These are phyloP conservation scores for Bipolaris gigantea DNA, from an alignment of 2,329 filamentous ascomycete species.

Conservation along the genomic window DNA sequence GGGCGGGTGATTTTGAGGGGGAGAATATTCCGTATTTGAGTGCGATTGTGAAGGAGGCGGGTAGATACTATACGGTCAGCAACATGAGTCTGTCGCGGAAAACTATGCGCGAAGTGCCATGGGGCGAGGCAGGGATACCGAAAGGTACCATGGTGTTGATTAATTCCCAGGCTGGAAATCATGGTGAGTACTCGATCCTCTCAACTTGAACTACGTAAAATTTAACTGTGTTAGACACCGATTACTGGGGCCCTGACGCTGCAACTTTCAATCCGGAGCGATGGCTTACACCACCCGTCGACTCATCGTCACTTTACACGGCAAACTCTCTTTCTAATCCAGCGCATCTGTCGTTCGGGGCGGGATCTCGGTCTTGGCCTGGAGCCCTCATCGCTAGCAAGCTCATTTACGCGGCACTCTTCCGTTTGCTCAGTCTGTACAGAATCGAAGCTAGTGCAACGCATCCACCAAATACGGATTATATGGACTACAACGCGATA, in stretches of 20 bases:
- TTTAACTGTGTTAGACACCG: constrained; percentile 51
- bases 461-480: constrained; percentile 62
- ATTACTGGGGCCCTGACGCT: constrained; percentile 54
- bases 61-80: constrained; percentile 57
- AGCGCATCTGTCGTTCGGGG: constrained; percentile 55
- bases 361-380: constrained; percentile 56
- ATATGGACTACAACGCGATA: constrained; percentile 64
- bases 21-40: constrained; percentile 55
- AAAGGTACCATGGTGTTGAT: constrained; percentile 58
- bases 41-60: constrained; percentile 57
- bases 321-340: constrained; percentile 29
- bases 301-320: not conserved
- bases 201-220: constrained; percentile 45
- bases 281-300: constrained; percentile 44
- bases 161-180: constrained; percentile 59
- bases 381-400: constrained; percentile 56
- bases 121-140: constrained; percentile 56
- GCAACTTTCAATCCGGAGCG: constrained; percentile 53
- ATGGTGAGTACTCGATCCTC: constrained; percentile 45
- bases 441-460: constrained; percentile 53
- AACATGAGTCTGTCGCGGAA: constrained; percentile 57
- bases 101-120: constrained; percentile 54
- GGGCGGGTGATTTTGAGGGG: constrained; percentile 49
- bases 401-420: constrained; percentile 54
- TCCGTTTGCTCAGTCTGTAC: constrained; percentile 55